Evolutionary conservation across 148 eudicot genomes (phyloP).

Genomic region (Spergularia bocconei): DNA sequence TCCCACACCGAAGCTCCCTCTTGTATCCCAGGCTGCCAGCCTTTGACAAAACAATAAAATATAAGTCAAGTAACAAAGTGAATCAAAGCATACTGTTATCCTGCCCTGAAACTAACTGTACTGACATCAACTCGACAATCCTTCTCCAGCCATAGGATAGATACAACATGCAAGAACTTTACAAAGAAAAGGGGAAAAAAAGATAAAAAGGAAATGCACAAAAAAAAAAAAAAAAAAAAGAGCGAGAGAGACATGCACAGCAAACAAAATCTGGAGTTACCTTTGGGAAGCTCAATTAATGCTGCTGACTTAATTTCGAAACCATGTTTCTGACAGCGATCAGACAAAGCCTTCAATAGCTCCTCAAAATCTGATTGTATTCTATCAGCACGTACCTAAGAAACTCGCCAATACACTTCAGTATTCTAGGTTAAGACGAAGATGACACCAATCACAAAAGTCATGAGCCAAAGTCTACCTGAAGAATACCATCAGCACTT

Average conservation of each 20-base stretch:
- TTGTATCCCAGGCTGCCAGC: conserved; percentile 96
- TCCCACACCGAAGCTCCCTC: conserved; percentile 91
- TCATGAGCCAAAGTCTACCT: conserved; percentile 46
- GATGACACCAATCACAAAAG: conserved; percentile 9
- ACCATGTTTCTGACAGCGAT: conserved; percentile 84
- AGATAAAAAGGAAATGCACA: no score
- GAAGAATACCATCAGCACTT: conserved; percentile 98
- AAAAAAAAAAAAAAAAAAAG: no score
- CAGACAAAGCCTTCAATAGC: conserved; percentile 77
- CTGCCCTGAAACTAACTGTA: not conserved
- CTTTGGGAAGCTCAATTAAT: conserved; percentile 77
- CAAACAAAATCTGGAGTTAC: conserved; percentile 32
- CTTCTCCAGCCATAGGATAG: not conserved
- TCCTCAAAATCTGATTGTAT: conserved; percentile 95
- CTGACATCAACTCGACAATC: not conserved
- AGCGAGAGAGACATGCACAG: not conserved
- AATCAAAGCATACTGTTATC: conserved; percentile 1
- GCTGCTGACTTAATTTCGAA: conserved; percentile 72
- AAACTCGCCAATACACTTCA: conserved; percentile 8
- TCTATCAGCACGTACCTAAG: conserved; percentile 93
- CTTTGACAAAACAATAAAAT: conserved; percentile 37
- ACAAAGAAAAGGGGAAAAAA: not conserved
- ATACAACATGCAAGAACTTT: not conserved
- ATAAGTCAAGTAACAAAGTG: conserved; percentile 16
- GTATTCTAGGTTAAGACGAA: not conserved